A percentile compares a stretch with the other conserved stretches of the same genome.
Evolutionary conservation across 2,329 filamentous ascomycete species (phyloP).

Genomic region (Neophaeococcomyces aloes): DNA sequence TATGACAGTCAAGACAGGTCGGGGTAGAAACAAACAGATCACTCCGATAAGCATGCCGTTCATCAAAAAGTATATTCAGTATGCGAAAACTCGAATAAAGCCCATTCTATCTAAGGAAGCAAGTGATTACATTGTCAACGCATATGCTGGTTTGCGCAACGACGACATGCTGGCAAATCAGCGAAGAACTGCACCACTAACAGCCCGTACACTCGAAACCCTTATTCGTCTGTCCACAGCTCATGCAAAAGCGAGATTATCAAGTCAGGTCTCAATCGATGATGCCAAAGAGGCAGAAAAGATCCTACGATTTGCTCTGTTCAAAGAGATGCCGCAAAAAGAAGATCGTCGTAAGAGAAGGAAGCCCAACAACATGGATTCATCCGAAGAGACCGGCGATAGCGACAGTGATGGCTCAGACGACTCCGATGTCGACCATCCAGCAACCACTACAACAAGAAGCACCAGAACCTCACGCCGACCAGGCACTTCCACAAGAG

Average conservation of each 20-base stretch:
- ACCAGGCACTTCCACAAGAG: conserved; percentile 24
- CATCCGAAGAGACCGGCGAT: conserved; percentile 52
- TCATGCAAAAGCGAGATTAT: conserved; percentile 85
- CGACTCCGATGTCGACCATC: conserved; percentile 25
- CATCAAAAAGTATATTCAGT: conserved; percentile 99
- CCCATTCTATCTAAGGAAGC: conserved; percentile 84
- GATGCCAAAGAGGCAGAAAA: conserved; percentile 81
- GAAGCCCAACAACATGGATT: conserved; percentile 59
- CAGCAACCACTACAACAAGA: conserved; percentile 17
- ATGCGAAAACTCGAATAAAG: conserved; percentile 85
- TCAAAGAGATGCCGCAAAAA: conserved; percentile 79
- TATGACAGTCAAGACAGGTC: conserved; percentile 63
- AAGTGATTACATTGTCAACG: conserved; percentile 78
- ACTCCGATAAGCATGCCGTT: conserved; percentile 73
- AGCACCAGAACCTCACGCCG: conserved; percentile 18
- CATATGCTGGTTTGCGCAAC: conserved; percentile 86
- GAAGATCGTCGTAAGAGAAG: conserved; percentile 66
- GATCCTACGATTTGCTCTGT: conserved; percentile 86
- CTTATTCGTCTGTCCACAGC: conserved; percentile 96
- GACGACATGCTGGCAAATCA: conserved; percentile 94
- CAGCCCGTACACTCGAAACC: conserved; percentile 91
- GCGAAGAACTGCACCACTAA: conserved; percentile 86
- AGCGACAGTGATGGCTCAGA: conserved; percentile 28
- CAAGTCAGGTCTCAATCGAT: conserved; percentile 75
- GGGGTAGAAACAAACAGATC: conserved; percentile 66